These are phyloP conservation scores for Leishmania guyanensis DNA, from an alignment of 208 protist species.

Conservation along the genomic window DNA sequence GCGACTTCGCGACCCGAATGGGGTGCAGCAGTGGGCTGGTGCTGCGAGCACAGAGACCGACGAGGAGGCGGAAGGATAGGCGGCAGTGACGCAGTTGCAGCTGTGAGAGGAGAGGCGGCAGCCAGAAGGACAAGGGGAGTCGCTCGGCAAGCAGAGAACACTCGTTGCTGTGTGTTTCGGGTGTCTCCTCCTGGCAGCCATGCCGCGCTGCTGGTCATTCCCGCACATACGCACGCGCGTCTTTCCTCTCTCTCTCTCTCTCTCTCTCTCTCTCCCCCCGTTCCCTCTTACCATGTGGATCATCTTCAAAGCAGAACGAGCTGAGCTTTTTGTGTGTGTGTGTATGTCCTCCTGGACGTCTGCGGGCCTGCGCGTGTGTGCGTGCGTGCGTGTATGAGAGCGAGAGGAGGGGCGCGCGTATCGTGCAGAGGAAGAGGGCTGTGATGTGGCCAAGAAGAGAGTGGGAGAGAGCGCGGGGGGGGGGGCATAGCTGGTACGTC, in stretches of 20 bases:
- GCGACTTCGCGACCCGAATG: slow-evolving; percentile 58
- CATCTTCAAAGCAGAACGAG: too few relatives aligned
- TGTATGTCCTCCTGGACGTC: background rate
- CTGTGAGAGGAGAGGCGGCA: background rate
- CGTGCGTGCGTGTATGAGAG: background rate
- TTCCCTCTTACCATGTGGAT: background rate
- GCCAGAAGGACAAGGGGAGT: background rate
- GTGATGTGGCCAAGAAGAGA: background rate
- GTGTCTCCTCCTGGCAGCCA: background rate
- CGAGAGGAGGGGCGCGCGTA: too few relatives aligned
- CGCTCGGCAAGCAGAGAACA: background rate
- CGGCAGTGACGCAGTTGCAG: background rate
- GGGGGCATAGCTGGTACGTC: background rate
- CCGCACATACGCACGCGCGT: background rate
- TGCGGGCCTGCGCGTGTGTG: background rate
- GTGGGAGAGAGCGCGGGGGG: background rate
- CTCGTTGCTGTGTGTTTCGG: background rate
- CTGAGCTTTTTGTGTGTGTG: background rate
- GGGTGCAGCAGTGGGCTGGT: slow-evolving; percentile 59
- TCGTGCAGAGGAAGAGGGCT: background rate
- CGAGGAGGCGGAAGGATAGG: slow-evolving; percentile 10
- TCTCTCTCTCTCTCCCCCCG: background rate
- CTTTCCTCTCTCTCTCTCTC: background rate
- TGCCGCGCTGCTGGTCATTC: background rate
- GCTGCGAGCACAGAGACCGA: slow-evolving; percentile 12